Conservation (phyloP, 139 green algal genomes). For the Chlorella sp. region DNA sequence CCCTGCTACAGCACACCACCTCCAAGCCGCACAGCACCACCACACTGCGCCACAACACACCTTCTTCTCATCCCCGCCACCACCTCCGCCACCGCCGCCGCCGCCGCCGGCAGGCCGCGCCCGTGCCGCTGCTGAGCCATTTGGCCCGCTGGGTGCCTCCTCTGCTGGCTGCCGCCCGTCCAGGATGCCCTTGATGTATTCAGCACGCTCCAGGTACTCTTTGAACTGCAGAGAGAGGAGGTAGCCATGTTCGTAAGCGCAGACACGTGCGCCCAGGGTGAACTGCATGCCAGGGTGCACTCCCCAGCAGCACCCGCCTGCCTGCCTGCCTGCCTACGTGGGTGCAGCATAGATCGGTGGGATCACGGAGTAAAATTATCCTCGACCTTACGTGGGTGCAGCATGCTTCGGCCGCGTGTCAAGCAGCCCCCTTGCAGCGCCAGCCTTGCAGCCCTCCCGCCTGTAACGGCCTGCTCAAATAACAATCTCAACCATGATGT, state of each 20-base stretch:
- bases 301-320: too few relatives aligned
- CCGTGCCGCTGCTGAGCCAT: constrained; percentile 34
- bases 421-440: too few relatives aligned
- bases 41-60: constrained; percentile 17
- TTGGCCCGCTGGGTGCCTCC: constrained; percentile 26
- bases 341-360: background rate
- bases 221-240: constrained; percentile 51
- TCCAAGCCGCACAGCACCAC: background rate
- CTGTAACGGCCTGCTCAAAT: background rate
- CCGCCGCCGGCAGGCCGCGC: background rate
- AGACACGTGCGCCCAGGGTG: too few relatives aligned
- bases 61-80: constrained; percentile 36
- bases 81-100: constrained; percentile 31
- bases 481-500: too few relatives aligned
- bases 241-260: background rate
- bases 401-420: background rate
- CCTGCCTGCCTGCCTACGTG: background rate
- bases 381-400: background rate
- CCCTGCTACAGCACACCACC: background rate
- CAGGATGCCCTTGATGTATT: constrained; percentile 90
- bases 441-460: background rate
- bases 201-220: constrained; percentile 94
- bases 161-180: constrained; percentile 52
- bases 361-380: too few relatives aligned
- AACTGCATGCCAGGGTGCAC: too few relatives aligned